Conservation (phyloP, 2,329 filamentous ascomycete genomes). For the Nemania sp. region DNA sequence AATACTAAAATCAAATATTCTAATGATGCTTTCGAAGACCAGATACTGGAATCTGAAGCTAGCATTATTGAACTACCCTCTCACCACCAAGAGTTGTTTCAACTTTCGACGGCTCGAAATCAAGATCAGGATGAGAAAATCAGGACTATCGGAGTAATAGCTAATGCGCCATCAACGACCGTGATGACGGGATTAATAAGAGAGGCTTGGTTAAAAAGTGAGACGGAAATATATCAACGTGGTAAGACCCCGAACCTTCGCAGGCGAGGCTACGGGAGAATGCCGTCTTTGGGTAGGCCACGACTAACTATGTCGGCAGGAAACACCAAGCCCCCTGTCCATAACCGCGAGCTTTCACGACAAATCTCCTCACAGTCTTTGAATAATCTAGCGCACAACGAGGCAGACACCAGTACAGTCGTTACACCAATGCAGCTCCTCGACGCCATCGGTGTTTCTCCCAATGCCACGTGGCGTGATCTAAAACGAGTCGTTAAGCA, state of each 20-base stretch:
- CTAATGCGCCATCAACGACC: background rate
- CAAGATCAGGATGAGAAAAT: background rate
- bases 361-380: constrained; percentile 4
- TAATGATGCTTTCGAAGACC: background rate
- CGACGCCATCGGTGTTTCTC: background rate
- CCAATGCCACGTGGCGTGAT: background rate
- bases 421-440: constrained; percentile 1
- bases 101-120: background rate
- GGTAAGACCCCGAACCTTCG: background rate
- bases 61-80: background rate
- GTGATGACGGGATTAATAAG: background rate
- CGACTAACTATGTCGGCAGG: background rate
- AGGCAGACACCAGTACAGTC: too few species aligned
- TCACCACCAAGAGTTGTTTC: background rate
- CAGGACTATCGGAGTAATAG: background rate
- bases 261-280: background rate
- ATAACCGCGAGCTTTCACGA: constrained; percentile 8
- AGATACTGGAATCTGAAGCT: background rate
- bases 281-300: background rate
- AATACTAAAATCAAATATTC: background rate
- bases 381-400: background rate
- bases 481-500: background rate
- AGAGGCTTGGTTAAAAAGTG: background rate
- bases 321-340: background rate
- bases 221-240: background rate